Conservation (phyloP, 2,329 filamentous ascomycete species). For the Parastagonospora nodorum region DNA sequence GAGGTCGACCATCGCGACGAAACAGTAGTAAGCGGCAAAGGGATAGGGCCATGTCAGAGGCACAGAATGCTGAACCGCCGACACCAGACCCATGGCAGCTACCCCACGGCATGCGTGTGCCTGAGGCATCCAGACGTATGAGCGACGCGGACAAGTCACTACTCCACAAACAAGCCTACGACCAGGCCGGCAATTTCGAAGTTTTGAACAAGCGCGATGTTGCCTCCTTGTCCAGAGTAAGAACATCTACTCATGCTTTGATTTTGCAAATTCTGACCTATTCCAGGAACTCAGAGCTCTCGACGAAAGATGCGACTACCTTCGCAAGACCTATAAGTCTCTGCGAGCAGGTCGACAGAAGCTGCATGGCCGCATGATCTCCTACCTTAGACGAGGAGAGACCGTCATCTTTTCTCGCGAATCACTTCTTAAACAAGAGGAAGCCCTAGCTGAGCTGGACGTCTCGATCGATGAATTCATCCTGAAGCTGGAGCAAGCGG, state of each 20-base stretch:
- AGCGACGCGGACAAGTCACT: conserved; percentile 42
- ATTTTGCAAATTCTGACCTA: conserved; percentile 19
- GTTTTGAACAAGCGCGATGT: conserved; percentile 48
- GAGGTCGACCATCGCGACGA: conserved; percentile 42
- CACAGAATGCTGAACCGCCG: conserved; percentile 27
- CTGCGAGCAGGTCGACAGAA: conserved; percentile 77
- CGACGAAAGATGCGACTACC: conserved; percentile 79
- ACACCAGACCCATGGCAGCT: conserved; percentile 43
- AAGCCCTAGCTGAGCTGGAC: conserved; percentile 77
- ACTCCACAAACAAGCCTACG: conserved; percentile 46
- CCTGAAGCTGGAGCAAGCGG: conserved; percentile 76
- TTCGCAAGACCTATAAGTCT: conserved; percentile 76
- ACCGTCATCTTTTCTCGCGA: conserved; percentile 74
- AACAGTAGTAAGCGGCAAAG: conserved; percentile 39
- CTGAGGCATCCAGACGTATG: conserved; percentile 41
- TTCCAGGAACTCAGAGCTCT: conserved; percentile 71
- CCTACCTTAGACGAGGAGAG: conserved; percentile 73
- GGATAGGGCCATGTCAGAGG: conserved; percentile 42
- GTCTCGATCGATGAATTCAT: conserved; percentile 81
- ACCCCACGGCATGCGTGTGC: conserved; percentile 43
- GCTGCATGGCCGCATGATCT: conserved; percentile 76
- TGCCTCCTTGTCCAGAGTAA: conserved; percentile 63
- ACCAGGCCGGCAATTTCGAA: conserved; percentile 49
- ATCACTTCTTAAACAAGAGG: conserved; percentile 78
- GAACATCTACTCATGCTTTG: conserved; percentile 12